These are phyloP conservation scores for Neocucurbitaria cava DNA, from an alignment of 2,329 filamentous ascomycete genomes.

Conservation along the genomic window DNA sequence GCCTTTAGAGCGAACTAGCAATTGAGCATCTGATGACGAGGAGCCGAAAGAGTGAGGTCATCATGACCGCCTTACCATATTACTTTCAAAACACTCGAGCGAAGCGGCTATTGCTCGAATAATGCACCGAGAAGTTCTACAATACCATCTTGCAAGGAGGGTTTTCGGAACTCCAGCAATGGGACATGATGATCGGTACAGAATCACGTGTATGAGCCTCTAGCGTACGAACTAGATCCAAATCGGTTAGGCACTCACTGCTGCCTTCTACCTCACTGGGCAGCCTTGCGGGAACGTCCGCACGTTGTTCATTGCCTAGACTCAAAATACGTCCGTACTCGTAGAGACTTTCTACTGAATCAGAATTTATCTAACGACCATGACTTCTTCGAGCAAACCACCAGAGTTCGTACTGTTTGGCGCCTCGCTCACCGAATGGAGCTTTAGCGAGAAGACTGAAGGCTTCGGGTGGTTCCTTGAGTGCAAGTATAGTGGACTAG, in stretches of 20 bases:
- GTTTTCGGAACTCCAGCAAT: background rate
- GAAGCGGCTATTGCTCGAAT: background rate
- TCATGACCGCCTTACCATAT: conserved; percentile 16
- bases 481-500: conserved; percentile 34
- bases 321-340: too few relatives aligned
- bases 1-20: background rate
- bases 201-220: conserved; percentile 6
- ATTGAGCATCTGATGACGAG: background rate
- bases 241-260: background rate
- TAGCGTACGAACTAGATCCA: conserved; percentile 5
- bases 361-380: background rate
- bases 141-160: background rate
- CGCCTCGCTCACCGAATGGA: conserved; percentile 44
- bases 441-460: conserved; percentile 32
- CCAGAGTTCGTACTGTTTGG: conserved; percentile 45
- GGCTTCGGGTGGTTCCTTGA: conserved; percentile 42
- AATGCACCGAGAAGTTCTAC: background rate
- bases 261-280: background rate
- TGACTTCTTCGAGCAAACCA: conserved; percentile 1
- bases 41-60: conserved; percentile 20
- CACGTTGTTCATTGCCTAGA: too few relatives aligned
- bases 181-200: background rate
- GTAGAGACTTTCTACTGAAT: background rate
- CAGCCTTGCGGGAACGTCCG: background rate
- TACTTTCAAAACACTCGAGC: background rate